phyloP scores from a whole-genome alignment of 1,139 yeast species.

The Saccharomyces hybrid region DNA sequence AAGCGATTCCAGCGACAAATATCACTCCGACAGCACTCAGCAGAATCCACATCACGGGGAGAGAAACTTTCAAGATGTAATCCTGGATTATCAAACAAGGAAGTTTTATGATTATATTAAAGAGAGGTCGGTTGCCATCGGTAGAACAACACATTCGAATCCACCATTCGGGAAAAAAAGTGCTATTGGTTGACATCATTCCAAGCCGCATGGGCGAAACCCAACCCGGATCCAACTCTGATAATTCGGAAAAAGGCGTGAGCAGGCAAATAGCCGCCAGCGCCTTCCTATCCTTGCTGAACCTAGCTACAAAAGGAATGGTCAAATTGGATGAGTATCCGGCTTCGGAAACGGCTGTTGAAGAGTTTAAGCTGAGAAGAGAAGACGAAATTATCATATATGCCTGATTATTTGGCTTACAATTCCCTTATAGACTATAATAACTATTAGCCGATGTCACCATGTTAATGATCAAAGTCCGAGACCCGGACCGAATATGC shows the following conservation, averaged over 20 bases:
- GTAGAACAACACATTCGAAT: constrained; percentile 15
- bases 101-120: constrained; percentile 26
- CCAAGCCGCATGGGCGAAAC: constrained; percentile 19
- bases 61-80: background rate
- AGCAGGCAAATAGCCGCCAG: constrained; percentile 27
- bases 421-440: background rate
- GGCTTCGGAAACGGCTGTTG: background rate
- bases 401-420: background rate
- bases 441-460: background rate
- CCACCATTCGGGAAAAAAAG: constrained; percentile 16
- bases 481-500: background rate
- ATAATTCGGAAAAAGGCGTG: constrained; percentile 7
- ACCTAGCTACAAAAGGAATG: constrained; percentile 24
- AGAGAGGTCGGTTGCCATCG: constrained; percentile 18
- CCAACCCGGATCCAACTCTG: background rate
- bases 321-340: constrained; percentile 8
- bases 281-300: constrained; percentile 27
- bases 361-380: background rate
- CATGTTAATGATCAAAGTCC: background rate
- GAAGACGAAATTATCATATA: background rate
- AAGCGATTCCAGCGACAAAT: constrained; percentile 1
- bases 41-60: constrained; percentile 3
- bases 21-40: background rate
- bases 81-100: constrained; percentile 22
- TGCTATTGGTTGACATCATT: constrained; percentile 25